A percentile compares a stretch with the other conserved stretches of the same genome.
Evolutionary conservation across 192 early-diverging fungal species (phyloP).

Genomic region (Irineochytrium annulatum): DNA sequence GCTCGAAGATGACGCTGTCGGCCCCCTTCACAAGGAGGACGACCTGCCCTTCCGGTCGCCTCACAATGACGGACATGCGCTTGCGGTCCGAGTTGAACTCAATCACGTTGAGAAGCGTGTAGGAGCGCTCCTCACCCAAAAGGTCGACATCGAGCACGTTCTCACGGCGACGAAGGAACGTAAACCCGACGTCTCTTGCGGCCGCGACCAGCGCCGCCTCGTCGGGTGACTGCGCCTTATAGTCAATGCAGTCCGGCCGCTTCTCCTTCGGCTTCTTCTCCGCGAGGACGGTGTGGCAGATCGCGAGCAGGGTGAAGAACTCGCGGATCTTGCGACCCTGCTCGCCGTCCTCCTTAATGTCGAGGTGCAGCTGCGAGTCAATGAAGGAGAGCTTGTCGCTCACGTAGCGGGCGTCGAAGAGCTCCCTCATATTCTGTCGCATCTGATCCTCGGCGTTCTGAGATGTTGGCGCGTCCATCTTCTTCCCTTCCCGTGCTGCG

Average conservation of each 20-base stretch:
- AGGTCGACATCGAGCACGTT: constrained; percentile 69
- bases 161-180: constrained; percentile 69
- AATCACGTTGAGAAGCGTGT: constrained; percentile 79
- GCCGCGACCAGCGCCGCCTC: constrained; percentile 91
- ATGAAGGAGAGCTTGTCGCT: constrained; percentile 74
- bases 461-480: constrained; percentile 23
- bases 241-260: constrained; percentile 55
- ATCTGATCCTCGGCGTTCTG: constrained; percentile 38
- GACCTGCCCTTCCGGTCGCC: constrained; percentile 74
- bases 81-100: constrained; percentile 97
- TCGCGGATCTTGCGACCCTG: constrained; percentile 66
- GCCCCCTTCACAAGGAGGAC: constrained; percentile 91
- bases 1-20: constrained; percentile 91
- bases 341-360: constrained; percentile 54
- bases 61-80: constrained; percentile 85
- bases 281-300: constrained; percentile 94
- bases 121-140: constrained; percentile 66
- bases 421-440: constrained; percentile 49
- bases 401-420: constrained; percentile 57
- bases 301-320: constrained; percentile 82
- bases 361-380: constrained; percentile 71
- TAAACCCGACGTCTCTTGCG: constrained; percentile 84
- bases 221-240: constrained; percentile 94
- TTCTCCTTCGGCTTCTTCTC: constrained; percentile 47
- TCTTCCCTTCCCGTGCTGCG: constrained; percentile 13